Conservation (phyloP, 345 rosid genomes). For the Melaleuca alternifolia region DNA sequence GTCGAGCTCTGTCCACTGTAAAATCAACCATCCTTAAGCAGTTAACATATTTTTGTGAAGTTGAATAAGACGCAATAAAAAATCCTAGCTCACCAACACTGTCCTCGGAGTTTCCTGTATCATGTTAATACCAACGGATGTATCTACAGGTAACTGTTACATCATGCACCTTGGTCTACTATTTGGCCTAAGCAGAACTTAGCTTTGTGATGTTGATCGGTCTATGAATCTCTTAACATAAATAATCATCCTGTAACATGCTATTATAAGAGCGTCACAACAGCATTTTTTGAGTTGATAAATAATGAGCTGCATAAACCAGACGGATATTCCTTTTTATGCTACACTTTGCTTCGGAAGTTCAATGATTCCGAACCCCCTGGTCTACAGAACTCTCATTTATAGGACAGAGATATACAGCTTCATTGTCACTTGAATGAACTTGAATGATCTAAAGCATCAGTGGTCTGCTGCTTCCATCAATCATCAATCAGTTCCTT, state of each 20-base stretch:
- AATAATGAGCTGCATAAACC: not conserved
- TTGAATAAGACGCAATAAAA: not conserved
- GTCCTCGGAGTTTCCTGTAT: not conserved
- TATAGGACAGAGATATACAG: not conserved
- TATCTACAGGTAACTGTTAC: not conserved
- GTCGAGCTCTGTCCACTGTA: not conserved
- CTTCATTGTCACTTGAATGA: not conserved
- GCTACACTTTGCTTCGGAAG: not conserved
- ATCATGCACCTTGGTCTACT: not conserved
- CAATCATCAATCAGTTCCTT: not conserved
- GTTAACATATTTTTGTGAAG: not conserved
- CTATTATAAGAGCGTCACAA: not conserved
- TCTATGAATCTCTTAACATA: not conserved
- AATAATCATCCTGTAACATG: not conserved
- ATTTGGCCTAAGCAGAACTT: not conserved
- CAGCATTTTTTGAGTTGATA: not conserved
- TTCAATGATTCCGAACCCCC: not conserved
- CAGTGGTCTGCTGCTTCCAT: not conserved
- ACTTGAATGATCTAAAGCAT: not conserved
- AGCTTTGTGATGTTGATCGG: not conserved
- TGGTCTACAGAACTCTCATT: not conserved
- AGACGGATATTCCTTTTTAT: not conserved
- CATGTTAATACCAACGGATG: fast-evolving
- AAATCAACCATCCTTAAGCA: not conserved
- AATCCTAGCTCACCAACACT: not conserved